Evolutionary conservation across 78 protist genomes (phyloP).

Genomic region (Dictyostelium intermedium): DNA sequence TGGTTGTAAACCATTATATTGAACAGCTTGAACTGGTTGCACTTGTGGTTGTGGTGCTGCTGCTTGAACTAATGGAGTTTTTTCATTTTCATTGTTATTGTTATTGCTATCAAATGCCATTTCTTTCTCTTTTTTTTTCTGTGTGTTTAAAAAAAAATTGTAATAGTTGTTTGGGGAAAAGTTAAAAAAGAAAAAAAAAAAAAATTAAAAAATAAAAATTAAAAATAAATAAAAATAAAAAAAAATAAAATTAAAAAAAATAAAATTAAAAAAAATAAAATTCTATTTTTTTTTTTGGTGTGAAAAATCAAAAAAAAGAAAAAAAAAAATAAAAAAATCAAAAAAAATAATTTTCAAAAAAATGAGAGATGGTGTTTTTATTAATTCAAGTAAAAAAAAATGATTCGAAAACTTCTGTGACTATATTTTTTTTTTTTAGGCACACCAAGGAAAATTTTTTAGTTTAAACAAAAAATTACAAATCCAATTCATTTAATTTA

Average conservation of each 20-base stretch:
- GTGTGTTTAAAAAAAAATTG: no score
- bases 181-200: background rate
- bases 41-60: background rate
- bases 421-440: no score
- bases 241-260: background rate
- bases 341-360: background rate
- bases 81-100: conserved; percentile 1
- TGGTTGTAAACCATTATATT: background rate
- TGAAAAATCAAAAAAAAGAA: background rate
- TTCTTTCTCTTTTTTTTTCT: background rate
- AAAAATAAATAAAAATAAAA: background rate
- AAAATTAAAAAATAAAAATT: background rate
- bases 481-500: no score
- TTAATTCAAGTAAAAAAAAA: no score
- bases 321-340: background rate
- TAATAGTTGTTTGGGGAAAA: background rate
- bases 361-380: no score
- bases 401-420: no score
- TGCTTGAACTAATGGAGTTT: background rate
- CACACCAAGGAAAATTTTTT: no score
- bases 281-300: no score
- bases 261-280: background rate
- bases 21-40: background rate
- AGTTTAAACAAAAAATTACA: no score
- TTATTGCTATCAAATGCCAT: conserved; percentile 1